phyloP scores from a whole-genome alignment of 2,329 filamentous ascomycete genomes.

The Beauveria asiatica region DNA sequence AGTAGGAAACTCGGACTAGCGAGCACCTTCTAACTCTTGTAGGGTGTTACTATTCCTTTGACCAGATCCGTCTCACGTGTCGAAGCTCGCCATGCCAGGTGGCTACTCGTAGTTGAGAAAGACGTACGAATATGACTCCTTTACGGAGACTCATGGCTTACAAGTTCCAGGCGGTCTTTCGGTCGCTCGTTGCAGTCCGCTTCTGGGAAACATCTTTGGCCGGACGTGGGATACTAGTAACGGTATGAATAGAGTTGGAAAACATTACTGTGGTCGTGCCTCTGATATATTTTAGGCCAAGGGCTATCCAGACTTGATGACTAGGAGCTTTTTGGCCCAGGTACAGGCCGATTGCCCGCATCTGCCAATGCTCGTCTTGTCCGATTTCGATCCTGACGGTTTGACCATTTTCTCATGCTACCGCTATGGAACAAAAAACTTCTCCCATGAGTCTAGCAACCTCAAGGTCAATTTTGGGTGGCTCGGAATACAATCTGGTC shows the following conservation, averaged over 20 bases:
- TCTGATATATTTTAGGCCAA: constrained; percentile 50
- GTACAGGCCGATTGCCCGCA: constrained; percentile 38
- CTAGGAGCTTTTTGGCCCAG: constrained; percentile 53
- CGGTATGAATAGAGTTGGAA: constrained; percentile 35
- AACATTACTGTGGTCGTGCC: background rate
- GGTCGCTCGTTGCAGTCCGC: constrained; percentile 49
- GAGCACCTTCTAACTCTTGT: constrained; percentile 11
- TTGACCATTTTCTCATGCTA: constrained; percentile 67
- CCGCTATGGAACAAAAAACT: constrained; percentile 55
- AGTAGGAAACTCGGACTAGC: background rate
- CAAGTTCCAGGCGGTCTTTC: constrained; percentile 58
- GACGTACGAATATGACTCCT: constrained; percentile 42
- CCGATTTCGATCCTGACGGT: constrained; percentile 73
- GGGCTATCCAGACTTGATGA: constrained; percentile 71
- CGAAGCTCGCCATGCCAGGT: constrained; percentile 41
- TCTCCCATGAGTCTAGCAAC: constrained; percentile 50
- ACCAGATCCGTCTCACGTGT: constrained; percentile 40
- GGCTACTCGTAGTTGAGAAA: constrained; percentile 72
- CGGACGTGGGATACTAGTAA: constrained; percentile 57
- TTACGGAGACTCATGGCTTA: constrained; percentile 12
- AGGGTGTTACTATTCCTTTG: constrained; percentile 56
- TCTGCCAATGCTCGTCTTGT: constrained; percentile 53
- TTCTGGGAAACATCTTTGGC: constrained; percentile 43
- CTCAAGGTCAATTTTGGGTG: constrained; percentile 47
- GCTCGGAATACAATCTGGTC: constrained; percentile 50